Conservation (phyloP, 1,284 basidiomycete genomes). For the Leccinum huronense region DNA sequence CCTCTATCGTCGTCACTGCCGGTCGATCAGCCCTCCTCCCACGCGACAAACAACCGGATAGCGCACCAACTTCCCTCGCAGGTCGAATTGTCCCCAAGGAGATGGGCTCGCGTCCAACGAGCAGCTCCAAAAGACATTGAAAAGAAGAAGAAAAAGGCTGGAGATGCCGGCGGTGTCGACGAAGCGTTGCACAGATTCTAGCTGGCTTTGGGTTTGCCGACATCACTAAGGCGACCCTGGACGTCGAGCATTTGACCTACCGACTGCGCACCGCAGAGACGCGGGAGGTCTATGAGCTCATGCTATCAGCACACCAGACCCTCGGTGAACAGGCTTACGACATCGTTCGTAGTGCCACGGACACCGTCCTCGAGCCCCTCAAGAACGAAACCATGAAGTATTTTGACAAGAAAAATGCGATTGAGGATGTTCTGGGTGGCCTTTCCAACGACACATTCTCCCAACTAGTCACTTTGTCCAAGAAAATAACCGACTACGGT, state of each 20-base stretch:
- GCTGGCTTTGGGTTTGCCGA: constrained; percentile 78
- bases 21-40: constrained; percentile 74
- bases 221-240: constrained; percentile 90
- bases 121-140: constrained; percentile 90
- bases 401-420: constrained; percentile 96
- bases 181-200: constrained; percentile 41
- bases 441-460: constrained; percentile 79
- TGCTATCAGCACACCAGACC: constrained; percentile 76
- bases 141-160: constrained; percentile 89
- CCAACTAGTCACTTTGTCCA: constrained; percentile 84
- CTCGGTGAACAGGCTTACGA: constrained; percentile 97
- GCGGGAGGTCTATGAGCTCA: constrained; percentile 92
- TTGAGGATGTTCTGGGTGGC: constrained; percentile 77
- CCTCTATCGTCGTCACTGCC: constrained; percentile 82
- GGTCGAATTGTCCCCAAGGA: constrained; percentile 89
- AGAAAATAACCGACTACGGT: constrained; percentile 97
- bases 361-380: constrained; percentile 85
- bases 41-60: constrained; percentile 94
- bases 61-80: constrained; percentile 89
- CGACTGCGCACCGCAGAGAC: constrained; percentile 93
- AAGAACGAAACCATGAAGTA: constrained; percentile 93
- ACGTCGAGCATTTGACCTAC: constrained; percentile 91
- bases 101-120: constrained; percentile 91
- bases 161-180: constrained; percentile 28
- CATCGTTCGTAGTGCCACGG: constrained; percentile 91